Evolutionary conservation across 2,329 filamentous ascomycete species (phyloP).

Genomic region (Eurotiales sp.): DNA sequence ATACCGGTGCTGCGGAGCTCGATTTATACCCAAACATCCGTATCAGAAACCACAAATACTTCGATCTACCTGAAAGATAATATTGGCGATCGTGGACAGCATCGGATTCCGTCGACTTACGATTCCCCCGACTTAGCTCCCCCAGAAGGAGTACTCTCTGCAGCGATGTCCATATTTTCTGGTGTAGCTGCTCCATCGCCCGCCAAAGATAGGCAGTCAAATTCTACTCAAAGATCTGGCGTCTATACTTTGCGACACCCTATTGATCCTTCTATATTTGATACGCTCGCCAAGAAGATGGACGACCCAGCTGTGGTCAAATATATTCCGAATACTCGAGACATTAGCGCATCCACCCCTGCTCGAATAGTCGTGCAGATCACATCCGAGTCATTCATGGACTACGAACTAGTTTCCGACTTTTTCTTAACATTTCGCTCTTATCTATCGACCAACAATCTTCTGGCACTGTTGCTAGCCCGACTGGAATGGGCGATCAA

Average conservation of each 20-base stretch:
- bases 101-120: conserved; percentile 22
- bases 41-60: conserved; percentile 63
- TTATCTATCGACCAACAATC: conserved; percentile 72
- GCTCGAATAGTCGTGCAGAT: conserved; percentile 92
- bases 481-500: conserved; percentile 82
- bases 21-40: conserved; percentile 66
- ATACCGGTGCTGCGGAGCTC: conserved; percentile 76
- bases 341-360: conserved; percentile 85
- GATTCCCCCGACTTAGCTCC: conserved; percentile 24
- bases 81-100: conserved; percentile 20
- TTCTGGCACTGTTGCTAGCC: conserved; percentile 79
- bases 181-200: conserved; percentile 30
- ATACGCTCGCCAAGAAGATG: conserved; percentile 73
- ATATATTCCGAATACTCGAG: conserved; percentile 65
- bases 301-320: conserved; percentile 79
- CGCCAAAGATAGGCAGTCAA: conserved; percentile 28
- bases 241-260: conserved; percentile 59
- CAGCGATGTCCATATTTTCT: conserved; percentile 35
- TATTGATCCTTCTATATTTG: conserved; percentile 64
- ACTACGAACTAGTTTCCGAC: conserved; percentile 94
- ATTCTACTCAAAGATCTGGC: conserved; percentile 36
- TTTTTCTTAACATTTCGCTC: conserved; percentile 94
- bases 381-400: conserved; percentile 89
- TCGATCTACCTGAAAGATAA: conserved; percentile 53
- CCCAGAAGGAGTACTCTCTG: conserved; percentile 28